Conservation (phyloP, 1,284 basidiomycete genomes). For the Ustilago xerochloae region DNA sequence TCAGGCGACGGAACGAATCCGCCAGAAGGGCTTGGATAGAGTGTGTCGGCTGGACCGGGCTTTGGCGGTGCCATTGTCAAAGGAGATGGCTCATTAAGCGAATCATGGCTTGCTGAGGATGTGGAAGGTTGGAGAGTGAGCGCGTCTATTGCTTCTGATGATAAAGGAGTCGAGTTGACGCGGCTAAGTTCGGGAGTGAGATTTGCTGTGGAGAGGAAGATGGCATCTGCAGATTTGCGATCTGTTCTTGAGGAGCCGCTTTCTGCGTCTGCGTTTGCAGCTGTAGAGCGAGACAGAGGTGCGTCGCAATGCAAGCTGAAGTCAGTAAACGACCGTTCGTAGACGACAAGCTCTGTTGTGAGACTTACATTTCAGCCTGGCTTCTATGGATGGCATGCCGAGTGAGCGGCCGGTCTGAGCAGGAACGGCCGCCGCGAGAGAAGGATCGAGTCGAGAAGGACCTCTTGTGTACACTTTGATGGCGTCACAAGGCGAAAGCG, state of each 20-base stretch:
- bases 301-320: background rate
- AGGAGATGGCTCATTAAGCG: slow-evolving; percentile 21
- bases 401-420: background rate
- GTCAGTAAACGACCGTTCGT: background rate
- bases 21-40: slow-evolving; percentile 54
- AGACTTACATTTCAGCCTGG: slow-evolving; percentile 37
- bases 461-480: no score
- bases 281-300: background rate
- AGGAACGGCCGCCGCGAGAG: background rate
- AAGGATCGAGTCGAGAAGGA: background rate
- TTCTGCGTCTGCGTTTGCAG: slow-evolving; percentile 29
- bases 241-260: slow-evolving; percentile 12
- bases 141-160: slow-evolving; percentile 23
- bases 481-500: no score
- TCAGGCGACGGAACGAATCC: slow-evolving; percentile 55
- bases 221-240: slow-evolving; percentile 46
- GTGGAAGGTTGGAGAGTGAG: slow-evolving; percentile 22
- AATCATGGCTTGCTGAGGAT: slow-evolving; percentile 2
- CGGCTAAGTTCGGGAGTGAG: slow-evolving; percentile 38
- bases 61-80: slow-evolving; percentile 50
- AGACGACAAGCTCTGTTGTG: background rate
- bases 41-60: slow-evolving; percentile 46
- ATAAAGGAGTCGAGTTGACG: slow-evolving; percentile 45
- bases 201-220: slow-evolving; percentile 31
- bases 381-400: slow-evolving; percentile 40